Evolutionary conservation across 2,329 filamentous ascomycete genomes (phyloP).

Genomic region (Colletotrichum agaves): DNA sequence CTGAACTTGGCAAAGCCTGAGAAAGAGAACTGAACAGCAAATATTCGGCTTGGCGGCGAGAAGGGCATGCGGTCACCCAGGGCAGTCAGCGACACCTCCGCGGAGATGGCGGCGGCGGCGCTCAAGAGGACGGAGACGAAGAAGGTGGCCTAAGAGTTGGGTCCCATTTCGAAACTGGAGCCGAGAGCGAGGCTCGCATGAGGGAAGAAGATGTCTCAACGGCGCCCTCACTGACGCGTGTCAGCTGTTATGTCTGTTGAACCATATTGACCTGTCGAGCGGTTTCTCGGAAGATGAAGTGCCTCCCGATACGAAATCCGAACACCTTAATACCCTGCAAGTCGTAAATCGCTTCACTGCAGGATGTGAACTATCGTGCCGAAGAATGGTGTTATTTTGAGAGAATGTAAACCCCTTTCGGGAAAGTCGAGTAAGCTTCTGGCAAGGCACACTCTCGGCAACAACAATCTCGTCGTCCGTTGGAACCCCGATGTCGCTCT

Average conservation of each 20-base stretch:
- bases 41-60: not conserved
- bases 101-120: not conserved
- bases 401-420: not conserved
- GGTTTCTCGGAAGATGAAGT: not conserved
- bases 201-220: too few relatives aligned
- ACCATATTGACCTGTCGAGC: not conserved
- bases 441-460: not conserved
- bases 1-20: not conserved
- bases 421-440: not conserved
- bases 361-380: not conserved
- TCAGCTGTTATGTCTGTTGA: not conserved
- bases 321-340: not conserved
- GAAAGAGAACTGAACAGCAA: not conserved
- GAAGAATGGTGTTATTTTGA: slow-evolving; percentile 2
- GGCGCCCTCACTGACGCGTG: not conserved
- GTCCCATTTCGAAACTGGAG: not conserved
- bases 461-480: not conserved
- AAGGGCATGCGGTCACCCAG: not conserved
- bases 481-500: not conserved
- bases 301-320: too few relatives aligned
- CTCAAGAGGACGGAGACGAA: not conserved
- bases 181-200: too few relatives aligned
- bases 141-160: not conserved
- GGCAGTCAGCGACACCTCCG: not conserved
- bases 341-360: not conserved